Percentiles rank a stretch among this genome's conserved stretches.
phyloP scores from a whole-genome alignment of 2,329 filamentous ascomycete species.

The Ophiostoma novo-ulmi region DNA sequence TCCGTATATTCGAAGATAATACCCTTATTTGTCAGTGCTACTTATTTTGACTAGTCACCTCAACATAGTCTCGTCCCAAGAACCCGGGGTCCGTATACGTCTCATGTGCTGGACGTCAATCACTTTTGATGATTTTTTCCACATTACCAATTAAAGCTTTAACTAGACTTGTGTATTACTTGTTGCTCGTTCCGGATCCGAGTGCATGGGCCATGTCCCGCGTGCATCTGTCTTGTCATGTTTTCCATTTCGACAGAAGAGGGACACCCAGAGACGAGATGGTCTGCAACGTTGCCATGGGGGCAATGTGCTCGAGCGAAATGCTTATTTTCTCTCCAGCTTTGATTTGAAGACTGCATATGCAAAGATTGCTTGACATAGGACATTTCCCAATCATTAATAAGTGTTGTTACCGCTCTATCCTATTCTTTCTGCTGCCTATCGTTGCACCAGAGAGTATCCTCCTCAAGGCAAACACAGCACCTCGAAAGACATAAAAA shows the following conservation, averaged over 20 bases:
- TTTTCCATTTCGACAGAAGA: not conserved
- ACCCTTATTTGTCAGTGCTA: not conserved
- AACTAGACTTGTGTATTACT: not conserved
- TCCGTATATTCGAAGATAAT: not conserved
- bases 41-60: not conserved
- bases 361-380: no score
- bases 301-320: not conserved
- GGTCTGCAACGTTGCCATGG: not conserved
- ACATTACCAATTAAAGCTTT: not conserved
- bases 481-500: no score
- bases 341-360: no score
- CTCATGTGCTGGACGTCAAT: not conserved
- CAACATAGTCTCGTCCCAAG: not conserved
- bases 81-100: constrained; percentile 1
- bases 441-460: not conserved
- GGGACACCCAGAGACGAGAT: not conserved
- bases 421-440: not conserved
- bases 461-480: no score
- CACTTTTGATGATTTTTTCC: not conserved
- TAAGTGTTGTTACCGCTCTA: not conserved
- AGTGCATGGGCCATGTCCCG: not conserved
- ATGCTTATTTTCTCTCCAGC: not conserved
- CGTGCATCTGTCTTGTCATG: not conserved
- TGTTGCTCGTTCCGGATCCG: not conserved
- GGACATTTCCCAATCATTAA: not conserved